Evolutionary conservation across 148 eudicot species (phyloP).

Genomic region (Polygonum aviculare): DNA sequence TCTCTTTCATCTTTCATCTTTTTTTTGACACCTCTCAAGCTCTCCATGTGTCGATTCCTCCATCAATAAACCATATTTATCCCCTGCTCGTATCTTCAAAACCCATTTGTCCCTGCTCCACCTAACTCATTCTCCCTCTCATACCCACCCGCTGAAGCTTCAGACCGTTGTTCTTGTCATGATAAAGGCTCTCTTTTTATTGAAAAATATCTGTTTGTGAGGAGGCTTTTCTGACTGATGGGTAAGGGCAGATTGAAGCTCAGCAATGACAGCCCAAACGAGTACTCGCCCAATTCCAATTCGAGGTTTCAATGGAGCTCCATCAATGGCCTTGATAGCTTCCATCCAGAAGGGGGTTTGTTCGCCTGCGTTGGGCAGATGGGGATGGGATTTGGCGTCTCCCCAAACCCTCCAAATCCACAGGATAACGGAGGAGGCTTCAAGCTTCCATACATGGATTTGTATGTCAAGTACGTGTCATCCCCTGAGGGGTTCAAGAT

Average conservation of each 20-base stretch:
- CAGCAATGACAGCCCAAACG: conserved; percentile 23
- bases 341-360: conserved; percentile 33
- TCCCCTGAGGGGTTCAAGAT: conserved; percentile 43
- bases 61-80: background rate
- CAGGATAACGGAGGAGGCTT: conserved; percentile 40
- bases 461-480: conserved; percentile 55
- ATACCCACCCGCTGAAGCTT: background rate
- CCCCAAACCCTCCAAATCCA: conserved; percentile 38
- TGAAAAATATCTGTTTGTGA: background rate
- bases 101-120: background rate
- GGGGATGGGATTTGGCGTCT: conserved; percentile 46
- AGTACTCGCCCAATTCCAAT: conserved; percentile 28
- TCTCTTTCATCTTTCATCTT: background rate
- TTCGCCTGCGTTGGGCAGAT: conserved; percentile 68
- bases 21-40: background rate
- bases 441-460: conserved; percentile 55
- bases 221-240: conserved; percentile 22
- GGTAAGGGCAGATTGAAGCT: conserved; percentile 29
- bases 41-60: conserved; percentile 2
- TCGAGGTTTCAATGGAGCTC: conserved; percentile 49
- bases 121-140: background rate
- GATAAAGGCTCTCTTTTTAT: background rate
- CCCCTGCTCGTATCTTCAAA: background rate
- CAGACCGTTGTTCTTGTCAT: background rate
- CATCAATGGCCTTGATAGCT: conserved; percentile 22